These are phyloP conservation scores for Apiospora hydei DNA, from an alignment of 2,329 filamentous ascomycete genomes.

Conservation along the genomic window DNA sequence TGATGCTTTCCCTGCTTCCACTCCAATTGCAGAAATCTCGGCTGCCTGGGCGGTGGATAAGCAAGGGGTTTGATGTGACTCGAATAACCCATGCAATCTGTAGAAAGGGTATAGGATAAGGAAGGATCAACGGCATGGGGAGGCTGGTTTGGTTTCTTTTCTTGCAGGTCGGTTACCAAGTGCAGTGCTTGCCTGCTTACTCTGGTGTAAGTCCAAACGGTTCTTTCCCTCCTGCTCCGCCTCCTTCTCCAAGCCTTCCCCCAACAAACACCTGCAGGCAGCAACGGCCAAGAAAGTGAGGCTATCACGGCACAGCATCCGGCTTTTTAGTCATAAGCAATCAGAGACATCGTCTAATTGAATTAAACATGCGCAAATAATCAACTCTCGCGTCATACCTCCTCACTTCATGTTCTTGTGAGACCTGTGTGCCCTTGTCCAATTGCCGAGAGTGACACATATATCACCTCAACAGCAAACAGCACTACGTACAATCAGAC, in stretches of 20 bases:
- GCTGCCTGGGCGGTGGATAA: background rate
- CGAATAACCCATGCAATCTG: background rate
- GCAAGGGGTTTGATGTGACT: background rate
- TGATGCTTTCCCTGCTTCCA: background rate
- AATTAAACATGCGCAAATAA: background rate
- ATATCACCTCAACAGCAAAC: background rate
- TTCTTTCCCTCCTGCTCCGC: background rate
- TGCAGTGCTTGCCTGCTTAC: background rate
- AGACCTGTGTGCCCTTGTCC: no score
- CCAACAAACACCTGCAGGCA: background rate
- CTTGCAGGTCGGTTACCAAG: background rate
- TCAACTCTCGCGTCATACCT: background rate
- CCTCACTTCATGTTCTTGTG: background rate
- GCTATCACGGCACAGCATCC: background rate
- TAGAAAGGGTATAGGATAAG: background rate
- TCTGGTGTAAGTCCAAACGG: background rate
- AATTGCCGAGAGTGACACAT: background rate
- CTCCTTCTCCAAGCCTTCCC: background rate
- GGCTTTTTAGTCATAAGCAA: background rate
- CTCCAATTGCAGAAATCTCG: background rate
- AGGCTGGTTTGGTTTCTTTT: background rate
- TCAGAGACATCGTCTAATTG: background rate
- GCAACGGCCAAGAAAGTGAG: background rate
- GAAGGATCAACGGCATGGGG: background rate
- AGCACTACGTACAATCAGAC: background rate